Evolutionary conservation across 352 stramenopile species (phyloP).

Genomic region (Phytopythium sindhum): DNA sequence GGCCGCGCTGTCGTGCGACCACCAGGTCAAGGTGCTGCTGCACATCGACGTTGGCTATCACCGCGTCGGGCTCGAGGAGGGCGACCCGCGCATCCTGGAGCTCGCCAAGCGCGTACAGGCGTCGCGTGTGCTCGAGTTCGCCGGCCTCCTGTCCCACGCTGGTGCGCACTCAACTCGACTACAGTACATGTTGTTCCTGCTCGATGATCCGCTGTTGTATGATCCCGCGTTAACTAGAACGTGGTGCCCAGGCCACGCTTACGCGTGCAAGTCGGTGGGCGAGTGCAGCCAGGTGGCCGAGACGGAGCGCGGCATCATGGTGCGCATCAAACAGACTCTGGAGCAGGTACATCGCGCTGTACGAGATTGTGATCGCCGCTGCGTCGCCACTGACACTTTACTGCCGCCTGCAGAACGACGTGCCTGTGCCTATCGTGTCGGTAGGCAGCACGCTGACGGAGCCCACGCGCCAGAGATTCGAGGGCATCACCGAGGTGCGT

Average conservation of each 20-base stretch:
- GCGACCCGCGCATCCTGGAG: conserved; percentile 43
- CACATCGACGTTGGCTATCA: conserved; percentile 79
- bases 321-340: conserved; percentile 56
- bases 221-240: not conserved
- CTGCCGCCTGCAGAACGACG: conserved; percentile 23
- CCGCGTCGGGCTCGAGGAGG: conserved; percentile 61
- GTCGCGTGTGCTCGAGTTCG: conserved; percentile 46
- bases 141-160: conserved; percentile 59
- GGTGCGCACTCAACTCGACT: conserved; percentile 13
- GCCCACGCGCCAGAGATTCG: conserved; percentile 50
- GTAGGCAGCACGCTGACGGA: conserved; percentile 70
- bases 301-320: conserved; percentile 55
- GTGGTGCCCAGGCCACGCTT: conserved; percentile 42
- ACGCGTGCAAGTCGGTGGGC: conserved; percentile 41
- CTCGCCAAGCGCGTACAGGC: conserved; percentile 51
- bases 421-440: conserved; percentile 56
- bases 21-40: conserved; percentile 49
- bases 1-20: conserved; percentile 37
- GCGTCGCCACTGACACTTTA: not conserved
- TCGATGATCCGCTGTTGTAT: too few relatives aligned
- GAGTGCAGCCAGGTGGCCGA: conserved; percentile 56
- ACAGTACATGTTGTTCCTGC: too few relatives aligned
- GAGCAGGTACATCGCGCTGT: conserved; percentile 21
- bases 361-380: not conserved
- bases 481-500: conserved; percentile 61